These are phyloP conservation scores for Hydrangea macrophylla DNA, from an alignment of 148 eudicot genomes.

Conservation along the genomic window DNA sequence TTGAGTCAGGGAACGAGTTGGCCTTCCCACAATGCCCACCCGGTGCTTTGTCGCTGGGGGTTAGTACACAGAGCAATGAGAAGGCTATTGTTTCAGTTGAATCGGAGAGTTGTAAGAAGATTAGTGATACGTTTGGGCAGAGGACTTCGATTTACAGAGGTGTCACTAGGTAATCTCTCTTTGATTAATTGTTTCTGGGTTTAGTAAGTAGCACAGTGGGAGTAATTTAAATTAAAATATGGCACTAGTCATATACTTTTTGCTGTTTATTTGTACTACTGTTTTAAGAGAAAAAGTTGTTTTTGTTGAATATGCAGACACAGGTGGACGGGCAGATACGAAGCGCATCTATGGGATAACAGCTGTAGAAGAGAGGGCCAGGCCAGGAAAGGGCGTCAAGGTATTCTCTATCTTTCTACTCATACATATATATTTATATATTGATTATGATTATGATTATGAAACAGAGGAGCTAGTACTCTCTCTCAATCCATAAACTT, in stretches of 20 bases:
- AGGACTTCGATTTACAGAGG: slow-evolving; percentile 97
- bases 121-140: slow-evolving; percentile 83
- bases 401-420: slow-evolving; percentile 29
- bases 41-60: slow-evolving; percentile 53
- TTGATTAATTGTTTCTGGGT: neutral
- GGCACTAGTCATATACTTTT: neutral
- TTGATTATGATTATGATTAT: too few species aligned
- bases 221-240: neutral
- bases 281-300: neutral
- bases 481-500: too few species aligned
- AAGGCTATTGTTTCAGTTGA: slow-evolving; percentile 41
- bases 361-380: slow-evolving; percentile 99
- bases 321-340: slow-evolving; percentile 97
- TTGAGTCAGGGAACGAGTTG: slow-evolving; percentile 47
- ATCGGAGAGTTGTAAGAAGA: slow-evolving; percentile 53
- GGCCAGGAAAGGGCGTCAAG: slow-evolving; percentile 99
- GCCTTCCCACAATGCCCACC: slow-evolving; percentile 17
- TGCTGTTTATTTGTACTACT: neutral
- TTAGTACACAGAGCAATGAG: slow-evolving; percentile 25
- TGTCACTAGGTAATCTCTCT: slow-evolving; percentile 63
- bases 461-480: too few species aligned
- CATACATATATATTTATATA: neutral
- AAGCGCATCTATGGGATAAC: slow-evolving; percentile 99
- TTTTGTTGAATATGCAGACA: slow-evolving; percentile 51
- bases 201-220: neutral